Percentiles rank a stretch among this genome's conserved stretches.
Conservation (phyloP, 2,329 filamentous ascomycete species). For the Paracoccidioides lutzii region DNA sequence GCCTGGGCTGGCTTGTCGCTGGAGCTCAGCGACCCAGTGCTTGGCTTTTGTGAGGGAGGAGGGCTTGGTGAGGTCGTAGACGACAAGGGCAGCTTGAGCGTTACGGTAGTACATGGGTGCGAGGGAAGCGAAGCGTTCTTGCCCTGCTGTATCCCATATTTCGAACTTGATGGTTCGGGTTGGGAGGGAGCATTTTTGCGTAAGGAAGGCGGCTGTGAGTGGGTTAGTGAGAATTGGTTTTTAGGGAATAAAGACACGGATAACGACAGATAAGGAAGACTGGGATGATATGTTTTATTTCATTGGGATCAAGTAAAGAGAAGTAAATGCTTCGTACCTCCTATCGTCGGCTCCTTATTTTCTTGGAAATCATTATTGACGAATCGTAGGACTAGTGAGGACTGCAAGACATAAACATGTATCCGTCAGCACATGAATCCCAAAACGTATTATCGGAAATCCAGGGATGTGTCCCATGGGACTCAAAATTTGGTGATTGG, state of each 20-base stretch:
- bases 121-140: constrained; percentile 97
- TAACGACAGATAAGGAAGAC: neutral
- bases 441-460: neutral
- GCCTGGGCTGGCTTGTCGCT: constrained; percentile 98
- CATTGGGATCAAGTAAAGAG: neutral
- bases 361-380: constrained; percentile 99
- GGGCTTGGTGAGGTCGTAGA: constrained; percentile 90
- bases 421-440: constrained; percentile 8
- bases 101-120: constrained; percentile 99
- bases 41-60: constrained; percentile 97
- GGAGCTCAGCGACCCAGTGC: constrained; percentile 96
- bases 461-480: neutral
- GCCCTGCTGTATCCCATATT: constrained; percentile 97
- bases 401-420: constrained; percentile 41
- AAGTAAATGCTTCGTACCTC: constrained; percentile 48
- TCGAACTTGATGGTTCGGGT: constrained; percentile 76
- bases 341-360: constrained; percentile 98
- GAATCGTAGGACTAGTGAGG: constrained; percentile 91
- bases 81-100: constrained; percentile 96
- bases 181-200: constrained; percentile 95
- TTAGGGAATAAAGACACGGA: neutral
- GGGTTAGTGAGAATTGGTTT: constrained; percentile 3
- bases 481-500: neutral
- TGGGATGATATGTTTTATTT: neutral
- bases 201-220: constrained; percentile 75